phyloP scores from a whole-genome alignment of 352 stramenopile genomes.

The Pythium graminicola region DNA sequence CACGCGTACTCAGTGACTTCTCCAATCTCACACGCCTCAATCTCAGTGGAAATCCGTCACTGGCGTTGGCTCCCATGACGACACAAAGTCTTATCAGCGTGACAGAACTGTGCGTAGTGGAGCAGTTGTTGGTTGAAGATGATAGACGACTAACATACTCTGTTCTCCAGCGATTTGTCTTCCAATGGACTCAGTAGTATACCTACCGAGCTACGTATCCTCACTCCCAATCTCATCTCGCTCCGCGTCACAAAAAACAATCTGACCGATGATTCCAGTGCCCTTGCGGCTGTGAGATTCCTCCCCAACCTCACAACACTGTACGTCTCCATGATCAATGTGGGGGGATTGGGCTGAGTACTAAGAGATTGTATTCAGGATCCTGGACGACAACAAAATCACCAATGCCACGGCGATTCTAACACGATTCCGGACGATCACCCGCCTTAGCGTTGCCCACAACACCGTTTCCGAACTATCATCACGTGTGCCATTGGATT shows the following conservation, averaged over 20 bases:
- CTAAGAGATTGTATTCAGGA: too few species aligned
- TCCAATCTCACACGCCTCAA: slow-evolving; percentile 16
- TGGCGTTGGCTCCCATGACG: slow-evolving; percentile 11
- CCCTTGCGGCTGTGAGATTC: not conserved
- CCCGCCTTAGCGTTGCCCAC: slow-evolving; percentile 5
- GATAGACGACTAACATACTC: not conserved
- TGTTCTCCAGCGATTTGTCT: slow-evolving; percentile 7
- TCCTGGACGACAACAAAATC: slow-evolving; percentile 11
- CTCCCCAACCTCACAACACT: slow-evolving; percentile 10
- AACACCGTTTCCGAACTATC: slow-evolving; percentile 7
- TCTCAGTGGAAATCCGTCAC: slow-evolving; percentile 20
- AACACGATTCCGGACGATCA: slow-evolving; percentile 1
- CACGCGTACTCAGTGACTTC: slow-evolving; percentile 15
- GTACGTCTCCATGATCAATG: too few species aligned
- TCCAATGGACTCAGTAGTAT: slow-evolving; percentile 4
- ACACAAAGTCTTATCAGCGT: slow-evolving; percentile 2
- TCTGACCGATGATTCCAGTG: not conserved
- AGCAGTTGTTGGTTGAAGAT: not conserved
- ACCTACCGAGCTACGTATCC: not conserved
- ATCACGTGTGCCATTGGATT: not conserved
- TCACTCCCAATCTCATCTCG: slow-evolving; percentile 1
- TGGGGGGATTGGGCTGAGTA: too few species aligned
- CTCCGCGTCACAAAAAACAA: slow-evolving; percentile 7
- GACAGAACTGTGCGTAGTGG: slow-evolving; percentile 6
- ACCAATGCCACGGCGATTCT: slow-evolving; percentile 4